Percentiles rank a stretch among this genome's conserved stretches.
These are phyloP conservation scores for Dactylellina parvicollis DNA, from an alignment of 2,329 filamentous ascomycete genomes.

Conservation along the genomic window DNA sequence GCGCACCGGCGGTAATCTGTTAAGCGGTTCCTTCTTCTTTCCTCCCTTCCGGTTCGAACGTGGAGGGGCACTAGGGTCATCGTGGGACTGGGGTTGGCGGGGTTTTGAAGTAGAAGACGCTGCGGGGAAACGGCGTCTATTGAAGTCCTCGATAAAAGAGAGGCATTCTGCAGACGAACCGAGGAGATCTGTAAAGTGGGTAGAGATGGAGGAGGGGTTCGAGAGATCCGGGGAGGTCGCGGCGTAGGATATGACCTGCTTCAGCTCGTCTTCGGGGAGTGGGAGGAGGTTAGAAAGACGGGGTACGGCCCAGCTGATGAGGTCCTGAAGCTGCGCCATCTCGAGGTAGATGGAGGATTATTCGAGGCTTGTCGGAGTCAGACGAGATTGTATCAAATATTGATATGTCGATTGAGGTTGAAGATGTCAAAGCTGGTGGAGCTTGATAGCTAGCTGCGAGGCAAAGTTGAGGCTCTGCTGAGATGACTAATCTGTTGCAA, in stretches of 20 bases:
- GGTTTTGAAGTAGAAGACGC: constrained; percentile 27
- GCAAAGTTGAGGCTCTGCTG: not conserved
- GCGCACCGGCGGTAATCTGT: constrained; percentile 63
- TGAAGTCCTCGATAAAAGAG: constrained; percentile 79
- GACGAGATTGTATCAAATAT: not conserved
- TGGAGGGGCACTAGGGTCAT: constrained; percentile 42
- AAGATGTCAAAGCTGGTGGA: not conserved
- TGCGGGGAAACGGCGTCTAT: constrained; percentile 66
- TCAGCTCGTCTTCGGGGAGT: constrained; percentile 82
- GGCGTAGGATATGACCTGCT: constrained; percentile 85
- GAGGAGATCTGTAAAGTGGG: constrained; percentile 86
- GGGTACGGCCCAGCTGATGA: constrained; percentile 68
- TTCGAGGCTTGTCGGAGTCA: not conserved
- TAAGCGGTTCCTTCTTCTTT: constrained; percentile 63
- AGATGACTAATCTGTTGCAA: not conserved
- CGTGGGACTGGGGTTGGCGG: constrained; percentile 18
- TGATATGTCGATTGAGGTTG: not conserved
- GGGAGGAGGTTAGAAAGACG: constrained; percentile 83
- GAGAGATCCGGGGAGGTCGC: constrained; percentile 70
- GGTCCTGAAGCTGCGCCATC: constrained; percentile 34
- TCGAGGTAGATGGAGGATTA: not conserved
- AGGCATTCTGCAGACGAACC: constrained; percentile 81
- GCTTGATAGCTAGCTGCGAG: too few species aligned
- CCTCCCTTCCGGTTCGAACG: constrained; percentile 56
- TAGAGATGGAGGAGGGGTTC: constrained; percentile 75